Base-by-base conservation (phyloP, 306 rosid genomes). In the Glycyrrhiza uralensis region DNA sequence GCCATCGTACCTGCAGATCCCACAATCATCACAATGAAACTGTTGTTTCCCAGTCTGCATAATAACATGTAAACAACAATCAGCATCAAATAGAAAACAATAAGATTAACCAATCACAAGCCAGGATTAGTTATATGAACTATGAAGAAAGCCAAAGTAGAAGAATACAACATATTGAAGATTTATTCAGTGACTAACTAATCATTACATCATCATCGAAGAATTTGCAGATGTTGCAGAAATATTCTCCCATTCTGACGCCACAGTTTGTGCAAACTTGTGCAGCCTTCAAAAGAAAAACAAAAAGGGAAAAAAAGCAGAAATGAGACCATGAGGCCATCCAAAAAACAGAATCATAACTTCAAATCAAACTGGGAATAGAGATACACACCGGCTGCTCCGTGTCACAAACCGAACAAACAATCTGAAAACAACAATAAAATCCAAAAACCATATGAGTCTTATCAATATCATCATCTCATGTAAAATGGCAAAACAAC, bases 1-100 rank as follows among this genome's bases (percentile, higher is more conserved):
- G 15, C 22, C 66, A 47, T 62, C 81, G 54, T 36, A 94, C 97
- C 99, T 91, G 85, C 97, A 94, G 82, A 94, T 91, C 83, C 99
- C 99, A 81, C 99, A 94, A 71, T 94, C 97, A 42, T 87, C 80
- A 62, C 97, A 94, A 77, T 94, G 99, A 85, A 94, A 94, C 63
- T 87, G 93, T 22, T 73, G 86, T 81, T 89, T 94, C 64, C 78
- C 85, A 0, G 65, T 80, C 99, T 94, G 91, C 78, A 75, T 8
- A 62, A 75, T 8, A 62, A 58, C 20, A 54, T 42, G 50, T n/a
- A 5, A 77, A 39, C 62, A 72, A 46, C 52, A 61, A 36, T 70
- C 64, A 62, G 66, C 62, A 66, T 66, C 60, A 73, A 22, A 13
- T 30, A 30, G 63, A 35, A 63, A 70, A 28, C 11, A 29, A 30